phyloP scores from a whole-genome alignment of 495 filamentous ascomycete genomes.

The Xylaria sp. region DNA sequence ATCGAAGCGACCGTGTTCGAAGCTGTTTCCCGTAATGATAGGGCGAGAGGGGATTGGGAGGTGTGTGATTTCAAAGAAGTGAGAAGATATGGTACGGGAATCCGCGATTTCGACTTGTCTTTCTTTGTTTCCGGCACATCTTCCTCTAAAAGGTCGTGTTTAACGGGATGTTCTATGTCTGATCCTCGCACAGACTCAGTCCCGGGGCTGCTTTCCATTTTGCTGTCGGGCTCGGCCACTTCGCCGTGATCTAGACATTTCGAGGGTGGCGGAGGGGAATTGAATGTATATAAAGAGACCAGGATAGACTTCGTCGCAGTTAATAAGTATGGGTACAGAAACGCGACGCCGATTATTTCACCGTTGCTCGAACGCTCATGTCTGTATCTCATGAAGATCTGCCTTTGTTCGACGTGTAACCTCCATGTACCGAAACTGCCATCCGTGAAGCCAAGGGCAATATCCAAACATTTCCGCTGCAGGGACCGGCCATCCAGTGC shows the following conservation, averaged over 20 bases:
- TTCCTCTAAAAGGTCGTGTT: neutral
- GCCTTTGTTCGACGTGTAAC: conserved; percentile 53
- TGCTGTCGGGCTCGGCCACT: neutral
- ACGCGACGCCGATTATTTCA: conserved; percentile 76
- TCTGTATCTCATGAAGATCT: conserved; percentile 58
- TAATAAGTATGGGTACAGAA: conserved; percentile 76
- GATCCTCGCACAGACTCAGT: conserved; percentile 28
- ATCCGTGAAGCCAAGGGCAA: conserved; percentile 78
- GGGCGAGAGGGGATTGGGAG: conserved; percentile 76
- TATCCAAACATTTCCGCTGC: conserved; percentile 47
- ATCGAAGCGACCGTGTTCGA: conserved; percentile 76
- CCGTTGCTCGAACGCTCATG: conserved; percentile 65
- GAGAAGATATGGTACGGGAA: conserved; percentile 63
- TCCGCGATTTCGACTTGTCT: conserved; percentile 14
- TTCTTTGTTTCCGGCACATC: neutral
- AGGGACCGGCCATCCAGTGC: conserved; percentile 61
- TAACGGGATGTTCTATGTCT: conserved; percentile 3
- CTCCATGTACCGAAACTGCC: conserved; percentile 76
- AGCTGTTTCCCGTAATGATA: conserved; percentile 72
- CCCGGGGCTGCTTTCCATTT: neutral
- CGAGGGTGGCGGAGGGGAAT: conserved; percentile 28
- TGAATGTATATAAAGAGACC: conserved; percentile 76
- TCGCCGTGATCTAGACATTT: neutral
- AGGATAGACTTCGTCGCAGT: conserved; percentile 75
- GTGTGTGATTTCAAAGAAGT: conserved; percentile 84